Evolutionary conservation across 768 basidiomycete species (phyloP).

Genomic region (Lactarius tabidus): DNA sequence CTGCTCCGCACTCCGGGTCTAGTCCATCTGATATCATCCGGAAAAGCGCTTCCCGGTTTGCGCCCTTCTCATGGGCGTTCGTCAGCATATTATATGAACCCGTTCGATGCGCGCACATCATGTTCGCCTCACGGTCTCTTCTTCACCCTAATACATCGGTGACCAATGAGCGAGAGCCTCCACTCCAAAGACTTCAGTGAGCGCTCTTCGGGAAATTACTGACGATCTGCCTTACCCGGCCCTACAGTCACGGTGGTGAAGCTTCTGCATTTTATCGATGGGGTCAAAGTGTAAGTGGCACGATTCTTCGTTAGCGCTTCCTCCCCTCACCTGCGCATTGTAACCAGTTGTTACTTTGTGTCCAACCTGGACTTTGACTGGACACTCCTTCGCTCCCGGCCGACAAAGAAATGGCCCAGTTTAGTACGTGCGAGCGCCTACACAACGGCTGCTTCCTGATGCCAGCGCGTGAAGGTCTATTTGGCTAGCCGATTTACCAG

Average conservation of each 20-base stretch:
- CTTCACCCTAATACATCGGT: not conserved
- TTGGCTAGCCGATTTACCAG: slow-evolving; percentile 8
- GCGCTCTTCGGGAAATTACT: not conserved
- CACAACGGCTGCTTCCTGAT: not conserved
- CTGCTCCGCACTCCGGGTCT: no score
- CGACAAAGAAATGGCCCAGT: not conserved
- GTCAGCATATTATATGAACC: not conserved
- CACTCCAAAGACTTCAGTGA: slow-evolving; percentile 5
- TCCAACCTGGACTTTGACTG: slow-evolving; percentile 20
- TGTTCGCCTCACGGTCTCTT: not conserved
- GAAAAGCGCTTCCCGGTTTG: no score
- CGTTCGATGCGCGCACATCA: not conserved
- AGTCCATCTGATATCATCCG: not conserved
- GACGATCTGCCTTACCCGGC: not conserved
- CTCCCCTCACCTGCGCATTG: not conserved
- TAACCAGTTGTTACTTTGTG: slow-evolving; percentile 7
- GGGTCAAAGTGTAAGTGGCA: slow-evolving; percentile 10
- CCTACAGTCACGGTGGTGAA: slow-evolving; percentile 14
- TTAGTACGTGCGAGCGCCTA: not conserved
- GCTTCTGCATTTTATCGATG: slow-evolving; percentile 14
- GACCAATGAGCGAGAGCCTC: not conserved
- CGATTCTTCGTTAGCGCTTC: not conserved
- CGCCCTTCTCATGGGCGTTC: not conserved
- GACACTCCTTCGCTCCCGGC: slow-evolving; percentile 1
- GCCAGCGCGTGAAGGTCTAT: not conserved